A percentile compares a stretch with the other conserved stretches of the same genome.
Conservation (phyloP, 257 asterid species). For the Solanum chilense region DNA sequence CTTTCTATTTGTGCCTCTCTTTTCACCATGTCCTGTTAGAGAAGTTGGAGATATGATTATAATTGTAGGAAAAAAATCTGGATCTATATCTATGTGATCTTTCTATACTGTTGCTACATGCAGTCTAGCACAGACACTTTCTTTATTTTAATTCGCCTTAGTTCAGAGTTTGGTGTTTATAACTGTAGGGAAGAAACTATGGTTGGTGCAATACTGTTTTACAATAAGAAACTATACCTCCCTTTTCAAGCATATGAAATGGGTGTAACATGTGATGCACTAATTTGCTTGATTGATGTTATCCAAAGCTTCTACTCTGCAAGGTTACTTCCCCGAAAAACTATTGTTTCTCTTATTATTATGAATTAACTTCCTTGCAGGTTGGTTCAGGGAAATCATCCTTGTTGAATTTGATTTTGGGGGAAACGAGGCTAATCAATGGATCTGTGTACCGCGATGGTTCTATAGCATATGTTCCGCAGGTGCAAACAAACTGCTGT, state of each 20-base stretch:
- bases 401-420: slow-evolving; percentile 58
- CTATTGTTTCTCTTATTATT: not conserved
- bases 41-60: not conserved
- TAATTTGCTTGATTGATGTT: not conserved
- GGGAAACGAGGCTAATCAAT: slow-evolving; percentile 56
- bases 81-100: not conserved
- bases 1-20: not conserved
- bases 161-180: not conserved
- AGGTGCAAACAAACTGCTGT: slow-evolving; percentile 36
- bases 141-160: not conserved
- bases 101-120: not conserved
- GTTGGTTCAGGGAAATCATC: slow-evolving; percentile 98
- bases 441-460: slow-evolving; percentile 50
- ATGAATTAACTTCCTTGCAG: slow-evolving; percentile 22
- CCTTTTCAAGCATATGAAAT: not conserved
- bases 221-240: not conserved
- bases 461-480: slow-evolving; percentile 78
- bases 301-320: not conserved
- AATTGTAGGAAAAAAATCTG: not conserved
- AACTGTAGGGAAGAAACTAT: not conserved
- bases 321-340: not conserved
- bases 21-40: not conserved
- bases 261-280: not conserved
- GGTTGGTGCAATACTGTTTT: not conserved
- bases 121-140: not conserved